Evolutionary conservation across 148 eudicot genomes (phyloP).

Genomic region (Chenopodium formosanum): DNA sequence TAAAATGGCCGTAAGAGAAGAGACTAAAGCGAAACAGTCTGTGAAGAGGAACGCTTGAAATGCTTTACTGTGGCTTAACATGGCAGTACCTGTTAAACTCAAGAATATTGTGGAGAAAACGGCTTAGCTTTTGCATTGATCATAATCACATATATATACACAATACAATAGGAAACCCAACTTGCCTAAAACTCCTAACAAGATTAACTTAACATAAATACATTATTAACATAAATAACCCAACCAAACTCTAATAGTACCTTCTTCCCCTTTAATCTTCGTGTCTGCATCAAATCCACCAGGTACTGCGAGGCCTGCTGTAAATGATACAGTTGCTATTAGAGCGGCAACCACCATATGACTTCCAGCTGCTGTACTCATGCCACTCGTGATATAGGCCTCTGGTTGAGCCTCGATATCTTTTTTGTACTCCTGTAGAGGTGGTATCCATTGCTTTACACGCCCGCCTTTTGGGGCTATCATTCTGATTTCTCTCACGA

Average conservation of each 20-base stretch:
- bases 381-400: too few species aligned
- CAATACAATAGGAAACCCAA: too few species aligned
- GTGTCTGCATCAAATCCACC: constrained; percentile 1
- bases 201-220: too few species aligned
- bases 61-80: not conserved
- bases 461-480: not conserved
- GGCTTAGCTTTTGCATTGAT: too few species aligned
- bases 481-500: not conserved
- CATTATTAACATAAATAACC: too few species aligned
- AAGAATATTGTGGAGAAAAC: too few species aligned
- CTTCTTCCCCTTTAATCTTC: not conserved
- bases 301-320: constrained; percentile 2
- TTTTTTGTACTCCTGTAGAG: not conserved
- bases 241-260: not conserved
- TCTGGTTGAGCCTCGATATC: not conserved
- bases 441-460: not conserved
- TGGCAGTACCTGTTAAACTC: not conserved
- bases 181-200: too few species aligned
- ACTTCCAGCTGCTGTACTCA: not conserved
- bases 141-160: too few species aligned
- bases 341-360: constrained; percentile 5
- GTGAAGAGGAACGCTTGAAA: not conserved
- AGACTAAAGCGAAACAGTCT: not conserved
- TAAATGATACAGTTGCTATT: constrained; percentile 11
- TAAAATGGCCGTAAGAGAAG: not conserved